Conservation (phyloP, 371 early-diverging fungal species). For the Lichtheimia corymbifera region DNA sequence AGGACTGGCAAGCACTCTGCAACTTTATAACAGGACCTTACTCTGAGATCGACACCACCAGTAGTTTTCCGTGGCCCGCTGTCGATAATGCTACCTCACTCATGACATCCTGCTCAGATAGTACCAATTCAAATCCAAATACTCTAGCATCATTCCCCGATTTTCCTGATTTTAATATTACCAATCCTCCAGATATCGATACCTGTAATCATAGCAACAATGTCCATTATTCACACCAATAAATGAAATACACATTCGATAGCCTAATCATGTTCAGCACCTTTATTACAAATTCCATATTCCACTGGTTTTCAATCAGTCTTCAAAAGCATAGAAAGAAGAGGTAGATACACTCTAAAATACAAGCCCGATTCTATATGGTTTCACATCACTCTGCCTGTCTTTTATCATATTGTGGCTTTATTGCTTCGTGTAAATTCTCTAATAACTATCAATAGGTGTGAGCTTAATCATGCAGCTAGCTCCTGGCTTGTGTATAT, state of each 20-base stretch:
- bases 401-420: neutral
- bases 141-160: no score
- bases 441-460: neutral
- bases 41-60: neutral
- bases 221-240: no score
- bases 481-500: neutral
- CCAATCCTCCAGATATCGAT: no score
- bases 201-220: no score
- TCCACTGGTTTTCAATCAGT: no score
- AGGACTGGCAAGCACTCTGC: neutral
- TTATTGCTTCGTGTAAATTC: neutral
- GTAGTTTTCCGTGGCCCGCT: neutral
- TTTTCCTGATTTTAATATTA: no score
- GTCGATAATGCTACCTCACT: neutral
- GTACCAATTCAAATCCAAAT: neutral
- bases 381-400: neutral
- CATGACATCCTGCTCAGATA: neutral
- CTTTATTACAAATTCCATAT: no score
- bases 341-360: no score
- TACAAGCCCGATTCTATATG: neutral
- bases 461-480: no score
- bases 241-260: no score
- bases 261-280: no score
- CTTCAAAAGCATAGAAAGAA: no score
- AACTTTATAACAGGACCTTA: neutral